These are phyloP conservation scores for Meira miltonrushii DNA, from an alignment of 1,284 basidiomycete genomes.

Conservation along the genomic window DNA sequence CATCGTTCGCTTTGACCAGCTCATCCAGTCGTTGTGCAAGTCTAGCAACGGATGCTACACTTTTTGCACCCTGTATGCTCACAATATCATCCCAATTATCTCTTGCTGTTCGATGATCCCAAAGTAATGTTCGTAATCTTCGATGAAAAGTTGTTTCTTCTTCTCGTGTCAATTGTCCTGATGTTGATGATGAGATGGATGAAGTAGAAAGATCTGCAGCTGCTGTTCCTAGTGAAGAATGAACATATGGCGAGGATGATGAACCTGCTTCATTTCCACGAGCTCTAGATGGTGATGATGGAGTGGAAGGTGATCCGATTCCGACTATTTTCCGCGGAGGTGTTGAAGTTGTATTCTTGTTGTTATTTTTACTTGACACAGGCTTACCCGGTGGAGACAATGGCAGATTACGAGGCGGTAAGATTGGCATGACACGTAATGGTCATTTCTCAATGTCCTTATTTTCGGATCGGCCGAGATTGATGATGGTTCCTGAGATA, in stretches of 20 bases:
- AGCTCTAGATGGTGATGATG: background rate
- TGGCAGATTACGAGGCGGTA: constrained; percentile 3
- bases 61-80: constrained; percentile 2
- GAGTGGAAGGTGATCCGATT: background rate
- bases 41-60: constrained; percentile 2
- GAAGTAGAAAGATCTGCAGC: no score
- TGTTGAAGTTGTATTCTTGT: background rate
- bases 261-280: background rate
- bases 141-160: constrained; percentile 11
- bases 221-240: no score
- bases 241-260: no score
- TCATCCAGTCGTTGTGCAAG: background rate
- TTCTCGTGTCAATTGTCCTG: constrained; percentile 1
- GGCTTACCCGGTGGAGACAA: background rate
- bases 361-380: background rate
- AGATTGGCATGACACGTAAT: background rate
- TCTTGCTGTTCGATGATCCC: background rate
- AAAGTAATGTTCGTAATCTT: background rate
- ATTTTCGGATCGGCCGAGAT: no score
- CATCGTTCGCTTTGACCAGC: background rate
- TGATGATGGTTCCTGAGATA: background rate
- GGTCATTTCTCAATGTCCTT: no score
- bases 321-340: background rate
- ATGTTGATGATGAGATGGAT: no score
- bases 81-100: constrained; percentile 6